Base-by-base conservation (phyloP, 345 rosid genomes). In the Acer saccharum region DNA sequence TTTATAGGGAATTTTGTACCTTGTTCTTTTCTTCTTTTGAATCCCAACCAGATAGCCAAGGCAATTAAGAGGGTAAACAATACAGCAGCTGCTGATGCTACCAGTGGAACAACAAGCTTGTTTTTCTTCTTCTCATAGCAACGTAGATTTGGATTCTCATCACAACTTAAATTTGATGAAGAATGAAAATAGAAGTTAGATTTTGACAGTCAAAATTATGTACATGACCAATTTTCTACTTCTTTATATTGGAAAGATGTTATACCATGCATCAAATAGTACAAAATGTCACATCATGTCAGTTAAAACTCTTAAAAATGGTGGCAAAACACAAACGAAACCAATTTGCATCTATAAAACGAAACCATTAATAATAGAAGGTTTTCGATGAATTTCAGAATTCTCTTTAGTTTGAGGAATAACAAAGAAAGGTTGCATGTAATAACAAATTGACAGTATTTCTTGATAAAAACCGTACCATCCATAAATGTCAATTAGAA, bases 61-160 rank as follows among this genome's bases (percentile, higher is more conserved):
- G 73, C 81, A 43, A 72, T 70, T 3, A 79, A 2, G 27, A 81
- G 61, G 39, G 71, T 21, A 10, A 67, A 25, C 3, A 32, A 39
- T 0, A 73, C 70, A 57, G 61, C 80, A 21, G 75, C 80, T 21
- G 75, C 7, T 18, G 80, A 27, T 41, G 79, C 83, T 3, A 69
- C 55, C 16, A 81, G n/a, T 18, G 76, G 81, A 67, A 74, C 75
- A 23, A 70, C 8, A 27, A 43, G 4, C 13, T 60, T 73, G 13
- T 74, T 78, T 64, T 81, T 83, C 86, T 79, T 77, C 79, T 84
- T 78, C 43, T 79, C 72, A 83, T 20, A 81, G 73, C 61, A 14
- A 29, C 25, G 77, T 60, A 52, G 79, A 71, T 84, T 65, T 0
- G 72, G 79, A 70, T 90, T 90, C 20, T 87, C 88, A 29, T 73